Base-by-base conservation (phyloP, 2,329 filamentous ascomycete genomes). In the Pseudogymnoascus sp. region DNA sequence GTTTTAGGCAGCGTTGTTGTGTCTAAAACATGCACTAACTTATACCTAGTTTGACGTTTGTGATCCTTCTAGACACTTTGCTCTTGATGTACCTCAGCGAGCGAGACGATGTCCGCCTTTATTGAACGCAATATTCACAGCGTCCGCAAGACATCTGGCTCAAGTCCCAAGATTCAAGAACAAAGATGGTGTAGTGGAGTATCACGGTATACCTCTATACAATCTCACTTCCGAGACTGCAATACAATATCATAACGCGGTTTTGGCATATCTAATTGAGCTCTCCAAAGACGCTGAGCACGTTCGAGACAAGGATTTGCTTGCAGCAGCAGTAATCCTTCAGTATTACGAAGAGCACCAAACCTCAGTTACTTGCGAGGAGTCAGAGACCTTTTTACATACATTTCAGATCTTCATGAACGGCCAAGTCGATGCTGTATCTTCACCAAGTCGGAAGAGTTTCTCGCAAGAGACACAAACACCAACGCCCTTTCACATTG, bases 61-160 rank as follows among this genome's bases (percentile, higher is more conserved):
- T 33, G 60, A 61, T 65, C 59, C 55, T 62, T 64, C 65, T 61
- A 72, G 68, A 16, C 80, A 82, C 63, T 85, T 85, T 66, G 78
- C 79, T 59, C 74, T 76, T 0, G 72, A 80, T 5, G 81, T 85
- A 0, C 82, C 83, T 0, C 76, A 80, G 60, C 74, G 78, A n/a
- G 80, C 82, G 2, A 76, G 76, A n/a, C 74, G 72, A 1, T 82
- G 77, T 62, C 78, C 78, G 1, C 78, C 80, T 2, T 74, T 85
- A 8, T 72, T 83, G 14, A 82, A 83, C 61, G 81, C 82, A 29
- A 82, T 84, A 37, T 76, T 83, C 43, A 81, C 82, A 2, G 74
- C 83, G 4, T 78, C 82, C 0, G 79, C 81, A 2, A 75, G 81
- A 31, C 82, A 84, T 67, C 71, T 83, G 39, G 80, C 78, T 59